phyloP scores from a whole-genome alignment of 768 basidiomycete genomes.

The Austroboletus eburneus region DNA sequence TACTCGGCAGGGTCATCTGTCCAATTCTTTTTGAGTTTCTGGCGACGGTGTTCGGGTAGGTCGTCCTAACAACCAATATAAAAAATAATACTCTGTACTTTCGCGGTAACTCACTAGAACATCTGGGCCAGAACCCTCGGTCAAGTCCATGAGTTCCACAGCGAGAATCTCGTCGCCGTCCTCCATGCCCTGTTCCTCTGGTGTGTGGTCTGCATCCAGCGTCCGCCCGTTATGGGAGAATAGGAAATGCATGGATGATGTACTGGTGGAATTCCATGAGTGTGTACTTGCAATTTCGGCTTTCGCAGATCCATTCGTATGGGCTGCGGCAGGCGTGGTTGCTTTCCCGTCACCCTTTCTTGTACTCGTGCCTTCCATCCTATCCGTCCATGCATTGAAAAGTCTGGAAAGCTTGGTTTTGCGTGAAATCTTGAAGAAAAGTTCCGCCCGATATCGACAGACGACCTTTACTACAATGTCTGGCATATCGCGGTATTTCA shows the following conservation, averaged over 20 bases:
- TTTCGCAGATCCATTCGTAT: slow-evolving; percentile 49
- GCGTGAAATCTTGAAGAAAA: slow-evolving; percentile 91
- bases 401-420: slow-evolving; percentile 82
- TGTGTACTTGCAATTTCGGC: slow-evolving; percentile 46
- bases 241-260: slow-evolving; percentile 67
- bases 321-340: slow-evolving; percentile 19
- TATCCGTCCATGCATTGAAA: slow-evolving; percentile 84
- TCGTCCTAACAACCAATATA: slow-evolving; percentile 48
- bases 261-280: slow-evolving; percentile 35
- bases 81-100: background rate
- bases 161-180: slow-evolving; percentile 87
- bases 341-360: slow-evolving; percentile 42
- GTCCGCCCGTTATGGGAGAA: slow-evolving; percentile 81
- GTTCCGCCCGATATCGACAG: slow-evolving; percentile 84
- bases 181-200: slow-evolving; percentile 84
- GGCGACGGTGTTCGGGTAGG: slow-evolving; percentile 55
- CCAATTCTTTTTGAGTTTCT: slow-evolving; percentile 81
- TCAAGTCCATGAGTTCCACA: slow-evolving; percentile 88
- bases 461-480: slow-evolving; percentile 87
- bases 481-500: slow-evolving; percentile 81
- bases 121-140: slow-evolving; percentile 59
- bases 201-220: slow-evolving; percentile 77
- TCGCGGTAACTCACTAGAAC: slow-evolving; percentile 48
- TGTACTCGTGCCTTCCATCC: slow-evolving; percentile 65
- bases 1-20: slow-evolving; percentile 71